A percentile compares a stretch with the other conserved stretches of the same genome.
Conservation (phyloP, 768 basidiomycete species). For the Panaeolus cyanescens region DNA sequence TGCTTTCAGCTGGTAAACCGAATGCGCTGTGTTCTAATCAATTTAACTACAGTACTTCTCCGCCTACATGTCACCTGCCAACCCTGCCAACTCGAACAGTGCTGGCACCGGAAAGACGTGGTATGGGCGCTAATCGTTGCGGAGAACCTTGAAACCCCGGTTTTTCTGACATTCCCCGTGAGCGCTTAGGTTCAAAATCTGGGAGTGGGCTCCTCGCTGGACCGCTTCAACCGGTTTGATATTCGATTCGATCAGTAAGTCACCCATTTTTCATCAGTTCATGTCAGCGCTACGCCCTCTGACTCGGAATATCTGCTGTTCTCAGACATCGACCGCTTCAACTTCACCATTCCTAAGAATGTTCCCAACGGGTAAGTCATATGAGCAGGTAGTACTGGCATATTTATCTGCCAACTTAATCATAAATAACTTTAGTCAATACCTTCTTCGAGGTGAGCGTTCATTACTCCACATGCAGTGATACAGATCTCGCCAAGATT, state of each 20-base stretch:
- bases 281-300: no score
- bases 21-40: neutral
- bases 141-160: no score
- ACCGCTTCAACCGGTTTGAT: slow-evolving; percentile 29
- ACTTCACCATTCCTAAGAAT: slow-evolving; percentile 34
- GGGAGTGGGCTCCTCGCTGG: slow-evolving; percentile 37
- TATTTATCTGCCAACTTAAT: no score
- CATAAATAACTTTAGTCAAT: neutral
- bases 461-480: no score
- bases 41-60: slow-evolving; percentile 27
- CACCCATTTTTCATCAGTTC: no score
- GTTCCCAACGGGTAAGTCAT: slow-evolving; percentile 30
- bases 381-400: neutral
- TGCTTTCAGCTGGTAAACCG: neutral
- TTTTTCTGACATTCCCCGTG: no score
- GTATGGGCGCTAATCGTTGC: slow-evolving; percentile 15
- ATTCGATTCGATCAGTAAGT: slow-evolving; percentile 30
- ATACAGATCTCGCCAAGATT: neutral
- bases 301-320: no score
- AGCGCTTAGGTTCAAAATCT: slow-evolving; percentile 39
- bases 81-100: slow-evolving; percentile 32
- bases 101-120: slow-evolving; percentile 46
- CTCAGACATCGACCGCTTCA: slow-evolving; percentile 32
- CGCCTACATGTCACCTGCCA: slow-evolving; percentile 32
- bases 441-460: neutral